Base-by-base conservation (phyloP, 148 eudicot genomes). In the Rheum nobile region DNA sequence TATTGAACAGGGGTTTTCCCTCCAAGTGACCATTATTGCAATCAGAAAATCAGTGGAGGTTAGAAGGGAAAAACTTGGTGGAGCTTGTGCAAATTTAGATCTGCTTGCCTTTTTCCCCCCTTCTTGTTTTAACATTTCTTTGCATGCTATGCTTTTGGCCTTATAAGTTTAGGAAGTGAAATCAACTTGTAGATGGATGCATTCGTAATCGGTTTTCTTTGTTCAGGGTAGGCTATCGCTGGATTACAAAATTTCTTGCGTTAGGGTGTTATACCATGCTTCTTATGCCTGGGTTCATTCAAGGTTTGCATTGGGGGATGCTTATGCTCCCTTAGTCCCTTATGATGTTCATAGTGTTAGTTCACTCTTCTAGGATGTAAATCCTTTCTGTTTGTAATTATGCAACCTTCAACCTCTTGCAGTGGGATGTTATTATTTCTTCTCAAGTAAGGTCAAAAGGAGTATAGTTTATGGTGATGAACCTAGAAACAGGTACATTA, bases 141-240 rank as follows among this genome's bases (percentile, higher is more conserved):
- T 52, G 59, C 26, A 21, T 1, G 26, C 59, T 26, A 57, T 57
- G 65, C 65, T 24, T 22, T 24, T 7, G 47, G 13, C 52, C 6
- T 17, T 17, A 13, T 47, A 14, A 59, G 37, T 37, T 37, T 6
- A 37, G 39, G 6, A 28, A 31, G 28, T 61, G 38, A 12, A 14
- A 14, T 61, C 34, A 61, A 1, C 63, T 61, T 26, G 26, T 59
- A 13, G 34, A 14, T 11, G 35, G 63, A 55, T 55, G 63, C 63
- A 55, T 55, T 55, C 24, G 63, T 55, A 55, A 55, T 24, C 32
- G 12, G 31, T 77, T 76, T 54, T 73, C 48, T 84, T 79, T 54
- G 48, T 84, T 78, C 93, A 89, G 93, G 90, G 80, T 84, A 84
- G 93, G 93, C 82, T 89, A 83, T 83, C 82, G 87, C 68, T 85